phyloP scores from a whole-genome alignment of 495 filamentous ascomycete species.

The Cairneyella variabilis region DNA sequence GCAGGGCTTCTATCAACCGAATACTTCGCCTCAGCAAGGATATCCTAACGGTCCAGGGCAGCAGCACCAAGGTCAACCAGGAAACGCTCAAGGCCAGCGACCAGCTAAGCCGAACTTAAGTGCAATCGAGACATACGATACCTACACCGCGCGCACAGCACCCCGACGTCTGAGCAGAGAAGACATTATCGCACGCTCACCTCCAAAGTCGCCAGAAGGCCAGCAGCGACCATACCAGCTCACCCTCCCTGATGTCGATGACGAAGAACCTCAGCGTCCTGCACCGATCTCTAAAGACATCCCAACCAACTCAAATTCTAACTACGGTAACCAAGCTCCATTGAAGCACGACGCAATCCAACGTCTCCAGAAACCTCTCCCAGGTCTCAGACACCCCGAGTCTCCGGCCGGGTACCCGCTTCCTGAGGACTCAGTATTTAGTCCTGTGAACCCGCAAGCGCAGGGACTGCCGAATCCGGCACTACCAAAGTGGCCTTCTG shows the following conservation, averaged over 20 bases:
- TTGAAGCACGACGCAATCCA: constrained; percentile 12
- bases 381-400: constrained; percentile 18
- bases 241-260: constrained; percentile 20
- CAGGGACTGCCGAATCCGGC: constrained; percentile 19
- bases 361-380: constrained; percentile 15
- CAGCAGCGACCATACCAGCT: constrained; percentile 28
- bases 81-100: background rate
- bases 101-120: background rate
- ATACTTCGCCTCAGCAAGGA: background rate
- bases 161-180: constrained; percentile 18
- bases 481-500: constrained; percentile 18
- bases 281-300: constrained; percentile 7
- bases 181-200: constrained; percentile 24
- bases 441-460: constrained; percentile 15
- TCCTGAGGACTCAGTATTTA: constrained; percentile 17
- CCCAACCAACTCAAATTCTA: background rate
- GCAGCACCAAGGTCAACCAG: background rate
- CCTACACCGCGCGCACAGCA: background rate
- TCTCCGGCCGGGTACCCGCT: constrained; percentile 20
- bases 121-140: constrained; percentile 3
- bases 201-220: constrained; percentile 13
- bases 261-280: constrained; percentile 13
- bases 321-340: background rate
- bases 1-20: constrained; percentile 1
- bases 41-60: background rate